Evolutionary conservation across 1,139 yeast genomes (phyloP).

Genomic region (Hyphopichia fennica): DNA sequence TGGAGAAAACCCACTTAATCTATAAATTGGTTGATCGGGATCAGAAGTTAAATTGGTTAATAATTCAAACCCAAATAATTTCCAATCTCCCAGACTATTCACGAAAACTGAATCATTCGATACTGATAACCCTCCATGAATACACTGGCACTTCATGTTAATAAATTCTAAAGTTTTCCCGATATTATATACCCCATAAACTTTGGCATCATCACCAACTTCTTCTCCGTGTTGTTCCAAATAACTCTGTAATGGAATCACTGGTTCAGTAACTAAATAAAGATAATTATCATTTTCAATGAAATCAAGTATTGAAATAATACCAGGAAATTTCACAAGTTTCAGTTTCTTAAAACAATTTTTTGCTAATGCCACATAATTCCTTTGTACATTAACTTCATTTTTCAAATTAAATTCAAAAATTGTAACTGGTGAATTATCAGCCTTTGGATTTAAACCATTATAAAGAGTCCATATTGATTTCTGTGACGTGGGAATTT

Average conservation of each 20-base stretch:
- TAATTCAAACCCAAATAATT: slow-evolving; percentile 79
- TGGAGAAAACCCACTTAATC: slow-evolving; percentile 23
- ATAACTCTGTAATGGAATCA: slow-evolving; percentile 53
- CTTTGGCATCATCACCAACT: slow-evolving; percentile 36
- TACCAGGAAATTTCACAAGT: slow-evolving; percentile 75
- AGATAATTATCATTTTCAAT: slow-evolving; percentile 61
- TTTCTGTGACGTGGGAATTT: slow-evolving; percentile 25
- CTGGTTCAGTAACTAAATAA: slow-evolving; percentile 79
- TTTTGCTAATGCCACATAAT: slow-evolving; percentile 49
- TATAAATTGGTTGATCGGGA: slow-evolving; percentile 48
- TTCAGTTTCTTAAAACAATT: slow-evolving; percentile 69
- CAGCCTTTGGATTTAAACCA: slow-evolving; percentile 46
- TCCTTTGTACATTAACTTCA: slow-evolving; percentile 28
- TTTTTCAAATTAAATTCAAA: slow-evolving; percentile 61
- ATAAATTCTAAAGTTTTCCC: slow-evolving; percentile 60
- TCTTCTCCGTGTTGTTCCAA: slow-evolving; percentile 18
- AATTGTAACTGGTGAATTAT: slow-evolving; percentile 47
- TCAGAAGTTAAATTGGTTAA: slow-evolving; percentile 54
- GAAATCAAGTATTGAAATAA: slow-evolving; percentile 67
- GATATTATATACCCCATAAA: slow-evolving; percentile 62
- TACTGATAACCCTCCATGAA: slow-evolving; percentile 63
- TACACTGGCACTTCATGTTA: slow-evolving; percentile 60
- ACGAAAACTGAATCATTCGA: slow-evolving; percentile 57
- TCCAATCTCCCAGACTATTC: slow-evolving; percentile 76
- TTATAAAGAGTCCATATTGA: slow-evolving; percentile 51